These are phyloP conservation scores for Kuraishia floccosa DNA, from an alignment of 805 yeast species.

Conservation along the genomic window DNA sequence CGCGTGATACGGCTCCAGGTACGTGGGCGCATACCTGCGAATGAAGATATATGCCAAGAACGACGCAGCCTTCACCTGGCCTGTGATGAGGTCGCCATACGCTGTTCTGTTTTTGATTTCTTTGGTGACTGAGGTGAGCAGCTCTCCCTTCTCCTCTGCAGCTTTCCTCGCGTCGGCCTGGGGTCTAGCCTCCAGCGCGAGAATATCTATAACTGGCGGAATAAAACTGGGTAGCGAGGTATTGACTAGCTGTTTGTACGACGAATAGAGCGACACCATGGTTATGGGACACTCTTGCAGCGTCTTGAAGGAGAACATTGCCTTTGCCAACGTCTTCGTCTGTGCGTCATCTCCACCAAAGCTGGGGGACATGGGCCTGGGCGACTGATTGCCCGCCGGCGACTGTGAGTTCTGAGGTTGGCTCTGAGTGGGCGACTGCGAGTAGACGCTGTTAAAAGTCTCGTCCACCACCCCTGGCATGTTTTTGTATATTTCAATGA, in stretches of 20 bases:
- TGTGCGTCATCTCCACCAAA: conserved; percentile 26
- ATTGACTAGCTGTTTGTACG: conserved; percentile 68
- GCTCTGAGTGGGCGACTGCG: conserved; percentile 3
- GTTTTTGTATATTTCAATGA: conserved; percentile 67
- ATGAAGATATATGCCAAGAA: conserved; percentile 87
- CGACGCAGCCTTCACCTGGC: conserved; percentile 94
- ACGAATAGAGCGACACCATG: conserved; percentile 83
- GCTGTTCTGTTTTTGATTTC: conserved; percentile 64
- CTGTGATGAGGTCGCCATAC: conserved; percentile 79
- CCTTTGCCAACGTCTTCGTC: conserved; percentile 44
- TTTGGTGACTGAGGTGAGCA: conserved; percentile 64
- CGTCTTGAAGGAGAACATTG: conserved; percentile 80
- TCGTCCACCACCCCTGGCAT: conserved; percentile 66
- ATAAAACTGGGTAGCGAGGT: conserved; percentile 65
- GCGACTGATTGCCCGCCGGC: conserved; percentile 16
- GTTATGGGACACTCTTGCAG: conserved; percentile 96
- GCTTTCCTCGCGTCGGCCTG: conserved; percentile 57
- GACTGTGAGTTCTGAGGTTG: conserved; percentile 3
- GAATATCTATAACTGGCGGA: conserved; percentile 68
- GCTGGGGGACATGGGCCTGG: conserved; percentile 29
- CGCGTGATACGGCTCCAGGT: conserved; percentile 43
- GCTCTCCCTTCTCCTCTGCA: conserved; percentile 43
- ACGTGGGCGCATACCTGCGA: conserved; percentile 66
- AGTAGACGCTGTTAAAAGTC: conserved; percentile 34
- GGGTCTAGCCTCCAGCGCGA: conserved; percentile 70